Base-by-base conservation (phyloP, 2,329 filamentous ascomycete genomes). In the Huntiella bhutanensis region DNA sequence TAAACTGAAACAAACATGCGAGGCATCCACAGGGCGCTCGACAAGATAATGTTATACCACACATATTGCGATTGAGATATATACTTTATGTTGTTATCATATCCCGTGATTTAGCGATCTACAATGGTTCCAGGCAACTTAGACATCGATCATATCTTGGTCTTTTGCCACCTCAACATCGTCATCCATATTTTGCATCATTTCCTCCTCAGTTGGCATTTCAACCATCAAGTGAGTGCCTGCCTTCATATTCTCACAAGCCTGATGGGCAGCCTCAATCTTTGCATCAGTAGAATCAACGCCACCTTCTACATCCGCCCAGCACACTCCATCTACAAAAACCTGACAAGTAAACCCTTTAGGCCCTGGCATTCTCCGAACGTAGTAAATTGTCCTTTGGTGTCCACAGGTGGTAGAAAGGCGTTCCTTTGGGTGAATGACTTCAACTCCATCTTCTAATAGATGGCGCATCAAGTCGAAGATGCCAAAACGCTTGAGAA, bases 401-500 rank as follows among this genome's bases (percentile, higher is more conserved):
- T 13, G 33, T 3, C 43, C 43, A 3, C 43, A 39, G n/a, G 38
- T 13, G 28, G 16, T 46, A 5, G 43, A 41, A 4, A 49, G 33
- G 5, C 37, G 43, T 12, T 84, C 77, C 59, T 84, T 87, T 1
- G 75, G 75, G 50, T 80, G 74, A 51, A 65, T 55, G 5, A 69
- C 56, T n/a, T 78, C 67, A 2, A 88, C 68, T 0, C 60, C 55
- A 2, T 71, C 70, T 1, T 66, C 61, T 7, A 92, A 54, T 8
- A 86, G 63, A 2, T 77, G 68, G 0, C 71, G 62, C 49, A 93
- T 59, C 52, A 75, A 74, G 0, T 61, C 57, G 35, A 86, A 52
- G 4, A 95, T 65, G 0, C 84, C 84, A 3, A 85, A 62, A 0
- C 64, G 62, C 39, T 72, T 67, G 0, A 84, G 58, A 34, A 95